Base-by-base conservation (phyloP, 2,329 filamentous ascomycete genomes). In the Neospermospora avenae region DNA sequence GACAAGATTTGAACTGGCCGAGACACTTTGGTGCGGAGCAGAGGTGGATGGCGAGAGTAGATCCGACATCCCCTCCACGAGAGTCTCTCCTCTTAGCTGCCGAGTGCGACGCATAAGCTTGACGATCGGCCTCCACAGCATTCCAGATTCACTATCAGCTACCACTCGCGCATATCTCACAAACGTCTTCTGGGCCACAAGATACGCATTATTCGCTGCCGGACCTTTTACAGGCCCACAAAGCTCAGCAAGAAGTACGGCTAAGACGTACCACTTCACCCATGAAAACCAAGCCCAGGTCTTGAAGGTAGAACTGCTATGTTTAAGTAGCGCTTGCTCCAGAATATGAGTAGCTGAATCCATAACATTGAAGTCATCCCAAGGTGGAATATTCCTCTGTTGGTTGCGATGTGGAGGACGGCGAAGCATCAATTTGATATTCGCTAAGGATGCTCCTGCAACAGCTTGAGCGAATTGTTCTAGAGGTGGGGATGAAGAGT, bases 111-210 rank as follows among this genome's bases (percentile, higher is more conserved):
- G 59, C 59, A 61, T 61, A 4, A 61, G 31, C 34, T 61, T 61
- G 16, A 56, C 44, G 18, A 61, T 54, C 7, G 59, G 59, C 42
- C 45, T 61, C 59, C 59, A 61, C 14, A 61, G 49, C 59, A 61
- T 61, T n/a, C 59, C 59, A 42, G 44, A 35, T 10, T 55, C 41
- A 28, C 37, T 61, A 39, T 61, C 54, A 34, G 59, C 54, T 18
- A 61, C 44, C 8, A 58, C 34, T 16, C 37, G 25, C 16, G 54
- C 41, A 52, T 61, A 61, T 13, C 49, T 20, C 18, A 44, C 41
- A 24, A 61, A 61, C 20, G 35, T 61, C 22, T 45, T 25, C n/a
- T 39, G 34, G 37, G 58, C 58, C 22, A 61, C 49, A 2, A 42
- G 3, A 46, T 57, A 54, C 11, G 58, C 28, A 16, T 28, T 16